Conservation (phyloP, 768 basidiomycete genomes). For the Dendrothele bispora region DNA sequence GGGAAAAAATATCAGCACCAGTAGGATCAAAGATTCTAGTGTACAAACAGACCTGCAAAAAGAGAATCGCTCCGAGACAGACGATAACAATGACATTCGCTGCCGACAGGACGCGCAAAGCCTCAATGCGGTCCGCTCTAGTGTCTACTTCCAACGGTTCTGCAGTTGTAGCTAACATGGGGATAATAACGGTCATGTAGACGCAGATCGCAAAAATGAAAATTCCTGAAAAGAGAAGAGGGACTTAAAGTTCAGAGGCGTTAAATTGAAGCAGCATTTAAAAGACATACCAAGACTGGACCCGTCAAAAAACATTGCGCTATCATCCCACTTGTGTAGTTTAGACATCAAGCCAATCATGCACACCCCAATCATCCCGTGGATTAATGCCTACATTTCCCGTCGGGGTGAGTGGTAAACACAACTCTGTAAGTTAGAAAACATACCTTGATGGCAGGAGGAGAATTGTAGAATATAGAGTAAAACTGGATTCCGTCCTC, state of each 20-base stretch:
- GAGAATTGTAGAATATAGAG: slow-evolving; percentile 88
- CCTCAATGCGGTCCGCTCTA: slow-evolving; percentile 67
- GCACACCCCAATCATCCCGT: slow-evolving; percentile 81
- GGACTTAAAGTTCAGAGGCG: slow-evolving; percentile 4
- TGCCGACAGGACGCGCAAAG: slow-evolving; percentile 79
- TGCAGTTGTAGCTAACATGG: slow-evolving; percentile 74
- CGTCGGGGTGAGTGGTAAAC: slow-evolving; percentile 2
- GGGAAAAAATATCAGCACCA: slow-evolving; percentile 11
- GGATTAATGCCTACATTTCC: slow-evolving; percentile 85
- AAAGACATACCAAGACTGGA: slow-evolving; percentile 70
- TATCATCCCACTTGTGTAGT: slow-evolving; percentile 86
- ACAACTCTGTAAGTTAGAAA: neutral
- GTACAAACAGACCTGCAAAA: slow-evolving; percentile 61
- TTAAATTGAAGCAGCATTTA: neutral
- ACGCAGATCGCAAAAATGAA: slow-evolving; percentile 77
- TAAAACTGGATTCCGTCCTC: slow-evolving; percentile 89
- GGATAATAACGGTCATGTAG: slow-evolving; percentile 82
- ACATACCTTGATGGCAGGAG: slow-evolving; percentile 87
- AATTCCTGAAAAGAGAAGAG: slow-evolving; percentile 44
- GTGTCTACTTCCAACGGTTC: slow-evolving; percentile 59
- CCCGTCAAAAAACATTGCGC: slow-evolving; percentile 94
- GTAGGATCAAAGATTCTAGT: slow-evolving; percentile 11
- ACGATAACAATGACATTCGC: slow-evolving; percentile 84
- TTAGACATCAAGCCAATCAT: slow-evolving; percentile 75
- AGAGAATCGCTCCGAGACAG: slow-evolving; percentile 62